phyloP scores from a whole-genome alignment of 1,284 basidiomycete genomes.

The Boletus nobilissimus region DNA sequence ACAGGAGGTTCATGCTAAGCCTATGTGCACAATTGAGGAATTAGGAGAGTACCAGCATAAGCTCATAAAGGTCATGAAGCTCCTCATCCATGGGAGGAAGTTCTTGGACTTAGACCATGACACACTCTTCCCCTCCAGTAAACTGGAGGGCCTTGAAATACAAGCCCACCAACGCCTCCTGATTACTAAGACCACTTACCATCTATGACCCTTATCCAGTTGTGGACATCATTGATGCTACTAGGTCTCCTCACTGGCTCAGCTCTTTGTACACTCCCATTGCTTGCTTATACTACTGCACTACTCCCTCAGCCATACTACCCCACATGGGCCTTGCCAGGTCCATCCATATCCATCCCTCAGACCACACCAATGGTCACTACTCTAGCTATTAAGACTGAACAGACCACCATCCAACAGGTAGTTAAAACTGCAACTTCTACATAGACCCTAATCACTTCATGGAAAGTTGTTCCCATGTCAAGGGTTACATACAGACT shows the following conservation, averaged over 20 bases:
- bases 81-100: too few species aligned
- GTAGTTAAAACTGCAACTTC: neutral
- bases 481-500: neutral
- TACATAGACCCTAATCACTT: neutral
- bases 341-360: neutral
- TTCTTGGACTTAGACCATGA: neutral
- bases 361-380: too few species aligned
- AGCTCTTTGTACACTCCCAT: neutral
- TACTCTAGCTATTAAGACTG: neutral
- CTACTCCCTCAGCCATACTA: neutral
- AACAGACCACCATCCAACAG: neutral
- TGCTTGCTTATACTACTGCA: neutral
- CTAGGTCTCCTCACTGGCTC: neutral
- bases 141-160: neutral
- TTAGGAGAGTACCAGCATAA: too few species aligned
- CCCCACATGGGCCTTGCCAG: neutral
- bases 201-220: neutral
- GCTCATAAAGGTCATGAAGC: too few species aligned
- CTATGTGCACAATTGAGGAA: too few species aligned
- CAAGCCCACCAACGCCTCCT: neutral
- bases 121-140: neutral
- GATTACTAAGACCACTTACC: neutral
- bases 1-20: too few species aligned
- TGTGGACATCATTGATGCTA: neutral
- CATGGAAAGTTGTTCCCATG: neutral